Evolutionary conservation across 2,329 filamentous ascomycete genomes (phyloP).

Genomic region (Fusarium goolgardi): DNA sequence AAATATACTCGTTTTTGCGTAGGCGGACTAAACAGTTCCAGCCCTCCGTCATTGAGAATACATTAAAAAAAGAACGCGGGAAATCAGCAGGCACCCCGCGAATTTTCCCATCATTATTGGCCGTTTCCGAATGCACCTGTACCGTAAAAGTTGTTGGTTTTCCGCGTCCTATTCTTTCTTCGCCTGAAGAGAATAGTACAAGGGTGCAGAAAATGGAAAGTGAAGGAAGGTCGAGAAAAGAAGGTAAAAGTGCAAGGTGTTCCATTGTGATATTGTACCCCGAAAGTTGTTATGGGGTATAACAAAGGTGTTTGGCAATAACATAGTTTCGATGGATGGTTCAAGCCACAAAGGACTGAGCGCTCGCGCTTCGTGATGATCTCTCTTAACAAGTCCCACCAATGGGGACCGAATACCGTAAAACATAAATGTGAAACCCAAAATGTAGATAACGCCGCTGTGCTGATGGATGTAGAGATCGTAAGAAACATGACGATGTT

Average conservation of each 20-base stretch:
- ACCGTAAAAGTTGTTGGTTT: slow-evolving; percentile 29
- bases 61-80: slow-evolving; percentile 31
- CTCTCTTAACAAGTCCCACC: slow-evolving; percentile 17
- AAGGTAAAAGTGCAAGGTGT: slow-evolving; percentile 5
- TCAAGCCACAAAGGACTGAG: slow-evolving; percentile 20
- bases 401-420: slow-evolving; percentile 33
- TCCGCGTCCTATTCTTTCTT: slow-evolving; percentile 24
- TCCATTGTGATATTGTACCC: slow-evolving; percentile 28
- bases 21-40: slow-evolving; percentile 6
- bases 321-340: slow-evolving; percentile 13
- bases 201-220: slow-evolving; percentile 18
- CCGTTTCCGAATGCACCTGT: slow-evolving; percentile 31
- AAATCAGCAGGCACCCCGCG: slow-evolving; percentile 12
- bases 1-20: slow-evolving; percentile 25
- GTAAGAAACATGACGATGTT: slow-evolving; percentile 47
- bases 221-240: slow-evolving; percentile 9
- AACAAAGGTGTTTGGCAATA: slow-evolving; percentile 18
- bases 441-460: slow-evolving; percentile 47
- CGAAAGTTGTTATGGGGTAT: slow-evolving; percentile 22
- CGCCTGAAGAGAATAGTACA: slow-evolving; percentile 19
- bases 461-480: slow-evolving; percentile 49
- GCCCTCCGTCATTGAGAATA: slow-evolving; percentile 27
- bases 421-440: slow-evolving; percentile 44
- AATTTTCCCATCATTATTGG: slow-evolving; percentile 18
- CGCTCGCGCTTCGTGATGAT: slow-evolving; percentile 30